Evolutionary conservation across 2,329 filamentous ascomycete genomes (phyloP).

Genomic region (Calycina herbarum): DNA sequence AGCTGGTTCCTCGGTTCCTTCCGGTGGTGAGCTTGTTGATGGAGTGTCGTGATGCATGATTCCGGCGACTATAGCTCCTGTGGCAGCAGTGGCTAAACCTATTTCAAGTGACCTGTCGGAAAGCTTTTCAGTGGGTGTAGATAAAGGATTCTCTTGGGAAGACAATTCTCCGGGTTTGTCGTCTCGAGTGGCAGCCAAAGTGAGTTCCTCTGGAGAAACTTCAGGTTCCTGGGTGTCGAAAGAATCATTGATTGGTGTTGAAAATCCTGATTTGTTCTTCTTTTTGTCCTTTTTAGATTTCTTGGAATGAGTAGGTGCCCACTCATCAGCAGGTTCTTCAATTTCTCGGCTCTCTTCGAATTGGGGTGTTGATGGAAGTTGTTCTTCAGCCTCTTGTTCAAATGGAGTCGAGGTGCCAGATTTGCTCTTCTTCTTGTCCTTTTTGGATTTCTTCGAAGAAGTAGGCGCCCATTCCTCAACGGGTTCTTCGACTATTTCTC

Average conservation of each 20-base stretch:
- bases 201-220: neutral
- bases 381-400: neutral
- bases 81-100: neutral
- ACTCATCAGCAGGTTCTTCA: neutral
- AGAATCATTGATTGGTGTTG: constrained; percentile 9
- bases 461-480: constrained; percentile 4
- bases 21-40: neutral
- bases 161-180: neutral
- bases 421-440: constrained; percentile 17
- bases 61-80: too few species aligned
- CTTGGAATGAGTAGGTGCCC: constrained; percentile 12
- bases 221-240: neutral
- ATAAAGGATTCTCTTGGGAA: too few species aligned
- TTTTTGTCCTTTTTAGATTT: constrained; percentile 29
- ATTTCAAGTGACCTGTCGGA: neutral
- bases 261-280: constrained; percentile 23
- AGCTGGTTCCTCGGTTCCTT: neutral
- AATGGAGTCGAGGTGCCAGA: constrained; percentile 10
- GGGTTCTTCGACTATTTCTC: neutral
- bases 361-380: neutral
- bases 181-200: neutral
- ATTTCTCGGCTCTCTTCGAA: neutral
- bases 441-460: constrained; percentile 14
- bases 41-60: neutral
- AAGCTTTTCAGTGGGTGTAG: neutral